Conservation (phyloP, 768 basidiomycete genomes). For the Wakefieldia striispora region DNA sequence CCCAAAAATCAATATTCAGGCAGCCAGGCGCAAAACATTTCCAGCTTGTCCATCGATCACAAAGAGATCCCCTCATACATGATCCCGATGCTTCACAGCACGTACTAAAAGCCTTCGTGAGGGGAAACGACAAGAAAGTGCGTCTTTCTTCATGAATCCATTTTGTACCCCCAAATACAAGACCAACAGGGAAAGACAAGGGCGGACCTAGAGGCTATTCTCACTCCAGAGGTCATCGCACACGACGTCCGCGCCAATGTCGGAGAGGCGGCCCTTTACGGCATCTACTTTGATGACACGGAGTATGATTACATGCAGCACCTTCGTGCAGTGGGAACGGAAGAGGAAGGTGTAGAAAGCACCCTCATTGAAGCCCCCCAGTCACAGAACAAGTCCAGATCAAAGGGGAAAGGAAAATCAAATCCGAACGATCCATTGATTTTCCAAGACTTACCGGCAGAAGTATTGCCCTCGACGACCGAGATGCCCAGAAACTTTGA, state of each 20-base stretch:
- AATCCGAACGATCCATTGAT: slow-evolving; percentile 38
- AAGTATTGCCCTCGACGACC: slow-evolving; percentile 64
- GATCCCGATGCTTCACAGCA: slow-evolving; percentile 86
- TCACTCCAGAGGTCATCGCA: slow-evolving; percentile 47
- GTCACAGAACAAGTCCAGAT: slow-evolving; percentile 33
- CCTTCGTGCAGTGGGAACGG: slow-evolving; percentile 71
- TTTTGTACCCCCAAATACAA: not conserved
- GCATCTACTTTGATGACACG: slow-evolving; percentile 92
- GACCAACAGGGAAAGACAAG: slow-evolving; percentile 71
- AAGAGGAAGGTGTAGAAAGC: slow-evolving; percentile 80
- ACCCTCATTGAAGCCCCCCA: slow-evolving; percentile 76
- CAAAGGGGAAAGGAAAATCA: slow-evolving; percentile 35
- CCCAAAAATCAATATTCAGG: slow-evolving; percentile 84
- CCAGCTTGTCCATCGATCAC: slow-evolving; percentile 95
- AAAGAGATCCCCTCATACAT: slow-evolving; percentile 92
- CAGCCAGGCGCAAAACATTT: slow-evolving; percentile 90
- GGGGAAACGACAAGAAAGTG: slow-evolving; percentile 71
- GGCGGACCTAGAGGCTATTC: slow-evolving; percentile 67
- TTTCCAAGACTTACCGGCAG: slow-evolving; percentile 63
- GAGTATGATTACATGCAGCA: slow-evolving; percentile 99
- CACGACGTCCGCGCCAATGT: slow-evolving; percentile 53
- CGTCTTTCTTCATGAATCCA: not conserved
- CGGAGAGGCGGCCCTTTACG: slow-evolving; percentile 88
- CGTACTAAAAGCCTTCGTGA: slow-evolving; percentile 82
- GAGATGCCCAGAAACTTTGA: slow-evolving; percentile 78